These are phyloP conservation scores for Tylopilus intermedius DNA, from an alignment of 768 basidiomycete species.

Conservation along the genomic window DNA sequence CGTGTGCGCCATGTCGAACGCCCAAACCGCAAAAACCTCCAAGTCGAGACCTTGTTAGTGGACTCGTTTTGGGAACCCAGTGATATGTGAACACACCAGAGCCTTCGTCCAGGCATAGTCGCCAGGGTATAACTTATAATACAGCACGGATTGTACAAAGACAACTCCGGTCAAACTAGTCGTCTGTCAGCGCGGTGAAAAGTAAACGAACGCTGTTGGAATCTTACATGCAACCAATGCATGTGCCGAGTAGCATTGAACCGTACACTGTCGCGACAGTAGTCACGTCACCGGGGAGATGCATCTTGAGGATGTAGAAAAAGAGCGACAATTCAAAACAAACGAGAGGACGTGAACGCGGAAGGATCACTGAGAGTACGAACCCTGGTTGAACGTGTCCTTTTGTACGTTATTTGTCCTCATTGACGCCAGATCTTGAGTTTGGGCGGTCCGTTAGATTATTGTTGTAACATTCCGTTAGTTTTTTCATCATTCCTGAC, in stretches of 20 bases:
- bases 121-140: constrained; percentile 29
- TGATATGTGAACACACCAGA: constrained; percentile 15
- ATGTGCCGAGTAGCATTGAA: constrained; percentile 29
- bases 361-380: constrained; percentile 19
- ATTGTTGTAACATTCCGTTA: constrained; percentile 21
- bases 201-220: not conserved
- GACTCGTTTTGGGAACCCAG: not conserved
- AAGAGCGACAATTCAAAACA: not conserved
- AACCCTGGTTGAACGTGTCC: not conserved
- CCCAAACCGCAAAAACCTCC: constrained; percentile 29
- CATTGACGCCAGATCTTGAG: constrained; percentile 26
- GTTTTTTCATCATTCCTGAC: constrained; percentile 4
- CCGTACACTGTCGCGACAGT: constrained; percentile 30
- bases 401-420: constrained; percentile 34
- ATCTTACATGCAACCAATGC: constrained; percentile 27
- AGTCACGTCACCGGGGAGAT: constrained; percentile 26
- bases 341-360: constrained; percentile 30
- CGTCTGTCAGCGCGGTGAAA: constrained; percentile 4
- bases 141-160: constrained; percentile 28
- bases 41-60: not conserved
- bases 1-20: constrained; percentile 27
- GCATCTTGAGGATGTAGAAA: constrained; percentile 8
- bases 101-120: constrained; percentile 25
- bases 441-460: constrained; percentile 10
- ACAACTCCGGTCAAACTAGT: constrained; percentile 29